Percentiles rank a stretch among this genome's conserved stretches.
These are phyloP conservation scores for Coemansia sp. DNA, from an alignment of 371 early-diverging fungal genomes.

Conservation along the genomic window DNA sequence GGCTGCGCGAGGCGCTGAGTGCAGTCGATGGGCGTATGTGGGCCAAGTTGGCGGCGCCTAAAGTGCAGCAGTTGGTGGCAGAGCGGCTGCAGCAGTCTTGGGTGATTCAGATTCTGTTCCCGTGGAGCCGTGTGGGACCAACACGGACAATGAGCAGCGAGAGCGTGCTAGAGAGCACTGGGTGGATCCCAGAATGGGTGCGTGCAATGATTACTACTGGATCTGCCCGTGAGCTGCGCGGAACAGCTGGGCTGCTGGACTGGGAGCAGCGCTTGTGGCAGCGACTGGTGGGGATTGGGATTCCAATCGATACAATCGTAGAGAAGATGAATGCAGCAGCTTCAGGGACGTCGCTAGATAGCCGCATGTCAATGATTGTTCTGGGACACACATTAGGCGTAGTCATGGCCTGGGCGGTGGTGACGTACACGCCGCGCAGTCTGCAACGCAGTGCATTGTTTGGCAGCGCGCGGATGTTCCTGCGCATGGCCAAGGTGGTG, in stretches of 20 bases:
- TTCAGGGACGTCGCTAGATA: constrained; percentile 33
- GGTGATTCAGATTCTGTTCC: constrained; percentile 30
- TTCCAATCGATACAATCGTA: constrained; percentile 26
- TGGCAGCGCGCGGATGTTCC: constrained; percentile 14
- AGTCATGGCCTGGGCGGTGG: constrained; percentile 27
- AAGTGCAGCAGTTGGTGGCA: constrained; percentile 6
- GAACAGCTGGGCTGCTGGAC: not conserved
- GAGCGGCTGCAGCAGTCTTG: constrained; percentile 29
- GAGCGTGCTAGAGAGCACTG: not conserved
- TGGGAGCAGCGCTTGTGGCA: constrained; percentile 37
- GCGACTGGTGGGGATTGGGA: constrained; percentile 24
- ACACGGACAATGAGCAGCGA: not conserved
- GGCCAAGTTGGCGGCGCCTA: constrained; percentile 22
- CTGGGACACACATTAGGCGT: constrained; percentile 50
- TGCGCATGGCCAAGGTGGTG: constrained; percentile 58
- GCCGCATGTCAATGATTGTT: constrained; percentile 47
- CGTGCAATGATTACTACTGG: not conserved
- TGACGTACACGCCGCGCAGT: constrained; percentile 26
- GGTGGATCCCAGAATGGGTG: not conserved
- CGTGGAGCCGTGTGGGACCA: constrained; percentile 19
- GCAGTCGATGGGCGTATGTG: constrained; percentile 14
- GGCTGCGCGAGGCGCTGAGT: constrained; percentile 7
- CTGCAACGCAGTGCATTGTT: constrained; percentile 25
- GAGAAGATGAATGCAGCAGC: constrained; percentile 16
- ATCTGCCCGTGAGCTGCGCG: constrained; percentile 6